A percentile compares a stretch with the other conserved stretches of the same genome.
Evolutionary conservation across 176 grass and related monocot species (phyloP).

Genomic region (Eremochloa ophiuroides): DNA sequence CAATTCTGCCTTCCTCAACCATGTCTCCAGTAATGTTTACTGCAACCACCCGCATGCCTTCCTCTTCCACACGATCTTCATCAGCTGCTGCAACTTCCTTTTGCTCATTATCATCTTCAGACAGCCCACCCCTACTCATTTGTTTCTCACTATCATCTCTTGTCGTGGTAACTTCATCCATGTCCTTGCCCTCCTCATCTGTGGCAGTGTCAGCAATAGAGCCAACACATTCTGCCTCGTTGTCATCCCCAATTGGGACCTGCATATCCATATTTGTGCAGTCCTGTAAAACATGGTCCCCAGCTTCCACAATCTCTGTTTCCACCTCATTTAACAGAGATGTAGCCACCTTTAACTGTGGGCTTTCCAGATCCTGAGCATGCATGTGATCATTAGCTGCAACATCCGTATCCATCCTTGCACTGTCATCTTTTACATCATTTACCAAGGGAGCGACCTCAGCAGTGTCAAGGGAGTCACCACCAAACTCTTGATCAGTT

Average conservation of each 20-base stretch:
- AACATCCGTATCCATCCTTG: conserved; percentile 8
- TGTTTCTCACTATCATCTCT: conserved; percentile 19
- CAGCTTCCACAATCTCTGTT: conserved; percentile 5
- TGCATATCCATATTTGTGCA: not conserved
- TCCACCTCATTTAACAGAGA: not conserved
- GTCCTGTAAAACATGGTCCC: not conserved
- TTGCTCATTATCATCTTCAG: conserved; percentile 21
- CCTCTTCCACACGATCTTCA: conserved; percentile 1
- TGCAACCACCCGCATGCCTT: not conserved
- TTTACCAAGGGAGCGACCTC: not conserved
- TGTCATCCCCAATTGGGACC: not conserved
- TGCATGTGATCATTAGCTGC: conserved; percentile 10
- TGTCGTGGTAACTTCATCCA: conserved; percentile 3
- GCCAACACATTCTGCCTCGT: not conserved
- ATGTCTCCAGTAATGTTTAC: conserved; percentile 8
- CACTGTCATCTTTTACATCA: conserved; percentile 15
- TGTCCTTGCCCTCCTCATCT: conserved; percentile 33
- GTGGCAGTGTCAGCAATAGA: not conserved
- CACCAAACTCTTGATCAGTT: conserved; percentile 15
- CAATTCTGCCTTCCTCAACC: conserved; percentile 27
- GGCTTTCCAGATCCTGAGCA: conserved; percentile 13
- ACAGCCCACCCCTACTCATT: conserved; percentile 20
- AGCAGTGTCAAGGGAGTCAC: not conserved
- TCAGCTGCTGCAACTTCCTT: conserved; percentile 2
- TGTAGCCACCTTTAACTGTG: not conserved